Evolutionary conservation across 257 asterid species (phyloP).

Genomic region (Solanum dulcamara): DNA sequence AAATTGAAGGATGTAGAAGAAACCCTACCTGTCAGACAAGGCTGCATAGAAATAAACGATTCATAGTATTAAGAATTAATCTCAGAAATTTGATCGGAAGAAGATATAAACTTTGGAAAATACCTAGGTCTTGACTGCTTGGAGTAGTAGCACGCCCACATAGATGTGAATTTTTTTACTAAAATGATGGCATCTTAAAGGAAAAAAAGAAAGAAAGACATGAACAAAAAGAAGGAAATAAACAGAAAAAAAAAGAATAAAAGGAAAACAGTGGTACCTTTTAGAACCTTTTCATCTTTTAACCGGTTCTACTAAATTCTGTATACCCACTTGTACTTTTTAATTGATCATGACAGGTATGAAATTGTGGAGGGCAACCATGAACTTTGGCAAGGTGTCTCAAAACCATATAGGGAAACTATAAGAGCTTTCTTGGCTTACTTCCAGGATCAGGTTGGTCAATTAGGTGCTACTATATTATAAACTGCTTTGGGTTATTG

Average conservation of each 20-base stretch:
- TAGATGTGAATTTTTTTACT: neutral
- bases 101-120: neutral
- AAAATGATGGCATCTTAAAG: neutral
- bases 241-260: neutral
- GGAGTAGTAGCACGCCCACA: neutral
- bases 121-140: neutral
- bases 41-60: neutral
- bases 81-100: neutral
- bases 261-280: neutral
- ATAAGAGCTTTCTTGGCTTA: conserved; percentile 90
- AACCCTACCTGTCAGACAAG: neutral
- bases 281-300: neutral
- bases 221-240: neutral
- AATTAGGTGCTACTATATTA: neutral
- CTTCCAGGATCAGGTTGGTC: conserved; percentile 87
- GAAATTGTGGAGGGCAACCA: conserved; percentile 87
- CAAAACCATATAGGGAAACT: conserved; percentile 95
- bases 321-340: conserved; percentile 10
- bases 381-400: conserved; percentile 77
- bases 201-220: neutral
- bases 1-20: neutral
- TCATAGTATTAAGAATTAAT: neutral
- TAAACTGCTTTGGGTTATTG: neutral
- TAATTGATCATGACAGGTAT: conserved; percentile 46
- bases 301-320: neutral